Evolutionary conservation across 768 basidiomycete species (phyloP).

Genomic region (Termitomyces sp.): DNA sequence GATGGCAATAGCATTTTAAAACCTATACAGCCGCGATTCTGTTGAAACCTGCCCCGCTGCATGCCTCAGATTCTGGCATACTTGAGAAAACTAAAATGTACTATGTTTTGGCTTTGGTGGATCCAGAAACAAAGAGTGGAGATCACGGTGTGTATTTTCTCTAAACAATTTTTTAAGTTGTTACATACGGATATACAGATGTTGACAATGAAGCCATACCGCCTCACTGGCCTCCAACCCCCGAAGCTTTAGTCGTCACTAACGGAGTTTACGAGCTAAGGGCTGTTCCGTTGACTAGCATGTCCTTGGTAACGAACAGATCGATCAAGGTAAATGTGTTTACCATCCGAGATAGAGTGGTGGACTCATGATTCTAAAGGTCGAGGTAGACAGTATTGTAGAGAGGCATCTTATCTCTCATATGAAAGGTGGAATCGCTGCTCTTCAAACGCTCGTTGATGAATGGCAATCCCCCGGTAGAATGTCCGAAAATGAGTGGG

Average conservation of each 20-base stretch:
- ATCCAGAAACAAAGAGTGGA: slow-evolving; percentile 52
- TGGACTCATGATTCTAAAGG: slow-evolving; percentile 33
- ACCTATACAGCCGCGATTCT: slow-evolving; percentile 68
- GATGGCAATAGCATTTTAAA: slow-evolving; percentile 61
- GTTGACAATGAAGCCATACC: slow-evolving; percentile 51
- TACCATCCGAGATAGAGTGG: background rate
- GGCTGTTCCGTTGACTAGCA: slow-evolving; percentile 64
- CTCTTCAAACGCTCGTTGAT: slow-evolving; percentile 44
- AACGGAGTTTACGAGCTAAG: slow-evolving; percentile 64
- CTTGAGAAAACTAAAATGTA: slow-evolving; percentile 53
- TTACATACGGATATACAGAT: slow-evolving; percentile 37
- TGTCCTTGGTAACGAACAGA: slow-evolving; percentile 69
- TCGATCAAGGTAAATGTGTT: slow-evolving; percentile 57
- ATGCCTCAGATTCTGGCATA: slow-evolving; percentile 36
- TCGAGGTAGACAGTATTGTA: slow-evolving; percentile 67
- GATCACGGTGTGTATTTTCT: slow-evolving; percentile 41
- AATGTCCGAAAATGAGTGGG: slow-evolving; percentile 84
- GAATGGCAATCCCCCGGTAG: slow-evolving; percentile 50
- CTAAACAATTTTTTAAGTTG: background rate
- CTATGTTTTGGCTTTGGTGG: slow-evolving; percentile 70
- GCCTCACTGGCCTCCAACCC: slow-evolving; percentile 74
- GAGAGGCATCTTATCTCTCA: slow-evolving; percentile 59
- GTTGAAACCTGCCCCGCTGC: slow-evolving; percentile 59
- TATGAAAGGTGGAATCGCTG: slow-evolving; percentile 53
- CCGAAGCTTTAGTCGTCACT: slow-evolving; percentile 41